These are phyloP conservation scores for Fusarium decemcellulare DNA, from an alignment of 2,329 filamentous ascomycete genomes.

Conservation along the genomic window DNA sequence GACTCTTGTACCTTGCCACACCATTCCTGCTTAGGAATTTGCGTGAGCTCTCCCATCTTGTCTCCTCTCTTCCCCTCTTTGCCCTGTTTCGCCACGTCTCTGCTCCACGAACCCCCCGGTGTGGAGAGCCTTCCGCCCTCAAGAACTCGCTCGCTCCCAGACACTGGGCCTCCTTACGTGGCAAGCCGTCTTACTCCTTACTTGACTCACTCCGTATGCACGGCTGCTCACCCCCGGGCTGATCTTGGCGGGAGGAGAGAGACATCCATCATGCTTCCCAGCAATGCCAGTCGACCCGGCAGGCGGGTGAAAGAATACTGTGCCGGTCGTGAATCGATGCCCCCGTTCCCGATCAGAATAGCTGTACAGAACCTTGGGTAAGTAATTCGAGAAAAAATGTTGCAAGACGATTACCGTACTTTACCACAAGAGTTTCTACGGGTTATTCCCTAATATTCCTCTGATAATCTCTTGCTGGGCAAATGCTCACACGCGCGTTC, in stretches of 20 bases:
- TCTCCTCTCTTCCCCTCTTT: conserved; percentile 42
- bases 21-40: conserved; percentile 31
- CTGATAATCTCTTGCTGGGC: too few relatives aligned
- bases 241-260: conserved; percentile 6
- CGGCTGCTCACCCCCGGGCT: conserved; percentile 3
- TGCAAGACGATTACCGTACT: too few relatives aligned
- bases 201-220: conserved; percentile 20
- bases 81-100: conserved; percentile 30
- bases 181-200: conserved; percentile 28
- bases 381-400: too few relatives aligned
- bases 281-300: not conserved
- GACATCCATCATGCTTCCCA: not conserved
- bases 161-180: conserved; percentile 24
- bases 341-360: too few relatives aligned
- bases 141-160: conserved; percentile 4
- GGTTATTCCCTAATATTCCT: too few relatives aligned
- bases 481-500: too few relatives aligned
- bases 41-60: conserved; percentile 8
- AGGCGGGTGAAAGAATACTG: not conserved
- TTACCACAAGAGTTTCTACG: too few relatives aligned
- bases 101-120: conserved; percentile 23
- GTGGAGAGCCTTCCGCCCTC: not conserved
- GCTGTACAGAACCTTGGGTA: too few relatives aligned
- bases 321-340: too few relatives aligned
- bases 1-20: conserved; percentile 33